Conservation (phyloP, 768 basidiomycete genomes). For the Tulasnella calospora region DNA sequence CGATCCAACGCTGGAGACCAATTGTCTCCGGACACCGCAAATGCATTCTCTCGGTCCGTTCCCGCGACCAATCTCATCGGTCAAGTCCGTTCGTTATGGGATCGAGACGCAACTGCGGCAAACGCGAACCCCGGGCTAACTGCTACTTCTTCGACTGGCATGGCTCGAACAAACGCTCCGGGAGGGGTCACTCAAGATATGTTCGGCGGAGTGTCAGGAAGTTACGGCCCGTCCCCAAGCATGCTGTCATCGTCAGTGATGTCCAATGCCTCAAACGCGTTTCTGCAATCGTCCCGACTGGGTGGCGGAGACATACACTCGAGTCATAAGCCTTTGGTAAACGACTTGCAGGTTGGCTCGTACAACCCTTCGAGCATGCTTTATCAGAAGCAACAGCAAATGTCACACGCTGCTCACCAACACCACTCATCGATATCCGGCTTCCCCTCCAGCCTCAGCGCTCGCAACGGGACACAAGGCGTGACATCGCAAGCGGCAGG, state of each 20-base stretch:
- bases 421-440: constrained; percentile 20
- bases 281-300: constrained; percentile 15
- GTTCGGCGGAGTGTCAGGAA: constrained; percentile 37
- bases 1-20: not conserved
- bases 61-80: constrained; percentile 71
- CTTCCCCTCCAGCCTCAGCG: constrained; percentile 3
- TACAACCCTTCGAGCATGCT: constrained; percentile 19
- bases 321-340: not conserved
- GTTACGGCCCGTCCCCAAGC: constrained; percentile 21
- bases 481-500: not conserved
- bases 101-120: constrained; percentile 44
- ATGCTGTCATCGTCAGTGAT: constrained; percentile 10
- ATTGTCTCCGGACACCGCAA: not conserved
- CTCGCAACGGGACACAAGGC: not conserved
- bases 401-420: constrained; percentile 10
- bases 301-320: not conserved
- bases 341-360: constrained; percentile 16
- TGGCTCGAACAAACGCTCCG: not conserved
- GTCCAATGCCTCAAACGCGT: constrained; percentile 25
- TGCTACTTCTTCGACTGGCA: not conserved
- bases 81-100: constrained; percentile 78
- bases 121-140: not conserved
- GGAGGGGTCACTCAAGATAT: constrained; percentile 34
- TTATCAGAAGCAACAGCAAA: constrained; percentile 14
- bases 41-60: constrained; percentile 67